Evolutionary conservation across 1,284 basidiomycete species (phyloP).

Genomic region (Naganishia albida): DNA sequence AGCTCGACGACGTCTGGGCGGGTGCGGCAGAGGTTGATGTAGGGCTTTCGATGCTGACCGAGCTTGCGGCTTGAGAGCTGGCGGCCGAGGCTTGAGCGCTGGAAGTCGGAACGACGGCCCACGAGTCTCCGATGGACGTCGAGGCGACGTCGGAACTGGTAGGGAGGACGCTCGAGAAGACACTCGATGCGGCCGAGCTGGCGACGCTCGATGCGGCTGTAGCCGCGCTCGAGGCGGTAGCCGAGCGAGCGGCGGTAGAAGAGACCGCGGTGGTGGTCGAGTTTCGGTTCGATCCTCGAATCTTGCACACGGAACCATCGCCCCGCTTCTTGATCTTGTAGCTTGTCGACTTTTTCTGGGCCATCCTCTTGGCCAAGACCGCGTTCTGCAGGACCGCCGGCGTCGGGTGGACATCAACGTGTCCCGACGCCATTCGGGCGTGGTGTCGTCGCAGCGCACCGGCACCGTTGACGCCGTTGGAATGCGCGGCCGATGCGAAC

Average conservation of each 20-base stretch:
- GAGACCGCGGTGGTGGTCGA: not conserved
- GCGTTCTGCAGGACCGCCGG: constrained; percentile 12
- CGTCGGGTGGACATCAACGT: not conserved
- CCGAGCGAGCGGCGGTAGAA: not conserved
- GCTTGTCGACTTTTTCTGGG: constrained; percentile 14
- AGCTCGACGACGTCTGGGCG: constrained; percentile 19
- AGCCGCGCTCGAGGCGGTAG: constrained; percentile 5
- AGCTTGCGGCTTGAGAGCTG: not conserved
- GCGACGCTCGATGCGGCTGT: constrained; percentile 9
- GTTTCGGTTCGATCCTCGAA: not conserved
- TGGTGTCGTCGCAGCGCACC: constrained; percentile 17
- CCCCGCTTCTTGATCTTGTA: constrained; percentile 30
- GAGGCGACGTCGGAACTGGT: not conserved
- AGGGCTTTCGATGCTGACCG: constrained; percentile 28
- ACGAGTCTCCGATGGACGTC: constrained; percentile 24
- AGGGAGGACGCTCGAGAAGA: constrained; percentile 23
- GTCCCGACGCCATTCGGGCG: constrained; percentile 21
- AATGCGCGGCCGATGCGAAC: constrained; percentile 7
- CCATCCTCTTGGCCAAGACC: constrained; percentile 26
- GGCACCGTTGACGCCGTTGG: constrained; percentile 17
- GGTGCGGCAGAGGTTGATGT: constrained; percentile 32
- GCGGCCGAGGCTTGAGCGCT: constrained; percentile 25
- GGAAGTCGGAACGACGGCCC: constrained; percentile 19
- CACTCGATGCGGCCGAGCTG: constrained; percentile 27
- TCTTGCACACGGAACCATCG: constrained; percentile 26